Evolutionary conservation across 139 green algal species (phyloP), one percentile per base, ranked within the genome.

Genomic region (Tetradesmus lagerheimii): DNA sequence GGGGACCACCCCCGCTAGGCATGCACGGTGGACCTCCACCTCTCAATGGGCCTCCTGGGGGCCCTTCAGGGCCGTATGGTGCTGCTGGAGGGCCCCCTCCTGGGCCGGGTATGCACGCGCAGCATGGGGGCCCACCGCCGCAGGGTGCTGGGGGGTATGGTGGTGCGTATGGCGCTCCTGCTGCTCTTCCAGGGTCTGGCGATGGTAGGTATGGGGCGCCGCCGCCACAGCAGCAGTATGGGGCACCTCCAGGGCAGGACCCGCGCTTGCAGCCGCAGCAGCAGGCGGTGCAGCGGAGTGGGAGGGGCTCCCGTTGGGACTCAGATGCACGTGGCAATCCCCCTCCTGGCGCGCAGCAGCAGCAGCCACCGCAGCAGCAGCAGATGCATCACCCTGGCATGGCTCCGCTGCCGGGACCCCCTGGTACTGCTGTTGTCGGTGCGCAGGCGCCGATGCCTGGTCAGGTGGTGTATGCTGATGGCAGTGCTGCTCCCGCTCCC

Each of bases 251-350:
- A 18, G 41, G 31, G 57, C 12, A 4, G 5, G 27, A 35, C 31
- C 79, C 31, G 9, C 79, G 25, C 79, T 34, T 67, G 41, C 79
- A 38, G 79, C 79, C 41, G 79, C 41, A 16, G 25, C 78, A 39
- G 39, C 78, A 39, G 77, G 35, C n/a, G 77, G 15, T 83, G 78
- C 78, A 66, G 25, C 39, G 9, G 31, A 43, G 75, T 34, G 18
- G 15, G n/a, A 35, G 75, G 39, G 62, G 83, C 29, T 80, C 83
- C 1, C 71, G 83, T 8, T 88, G 83, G 83, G 83, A 88, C 64
- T 77, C 81, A 45, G 81, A 76, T 47, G 75, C 38, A n/a, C 50
- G 64, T 20, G 81, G 53, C n/a, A 62, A 62, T 35, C 39, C 35
- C 12, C 41, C 20, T n/a, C 80, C 34, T 31, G 29, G n/a, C 4